Evolutionary conservation across 2,329 filamentous ascomycete genomes (phyloP), one percentile per base, ranked within the genome.

Genomic region (Ophiostoma triangulosporum): DNA sequence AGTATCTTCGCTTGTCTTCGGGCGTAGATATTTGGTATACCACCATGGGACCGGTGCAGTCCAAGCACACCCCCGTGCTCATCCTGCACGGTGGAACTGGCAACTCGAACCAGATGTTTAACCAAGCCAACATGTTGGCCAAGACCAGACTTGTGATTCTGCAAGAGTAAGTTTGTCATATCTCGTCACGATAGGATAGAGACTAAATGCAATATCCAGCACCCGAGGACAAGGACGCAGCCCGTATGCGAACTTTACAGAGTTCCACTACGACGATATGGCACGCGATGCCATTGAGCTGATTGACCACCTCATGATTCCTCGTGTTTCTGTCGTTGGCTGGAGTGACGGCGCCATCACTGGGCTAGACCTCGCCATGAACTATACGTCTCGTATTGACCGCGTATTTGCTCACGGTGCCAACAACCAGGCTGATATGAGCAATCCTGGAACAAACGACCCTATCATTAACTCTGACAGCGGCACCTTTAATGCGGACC

Each of bases 341-440:
- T 48, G 46, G 46, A 48, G 46, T 33, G 46, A 48, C n/a, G 46
- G 46, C 3, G 46, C 46, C n/a, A 48, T 48, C 8, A 48, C 46
- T 11, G 46, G 27, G n/a, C 12, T 48, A 8, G 46, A 33, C 24
- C 46, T 48, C 15, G 46, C 46, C 29, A 48, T 48, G 46, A 48
- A 48, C 17, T 48, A 33, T 29, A 48, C 46, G 9, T 48, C 46
- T 4, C 46, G 46, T 6, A 48, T 48, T 22, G 46, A 48, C n/a
- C 46, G 46, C 9, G 46, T 48, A 14, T 48, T 48, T 48, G 46
- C 46, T 9, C 46, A 48, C 17, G 46, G 46, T 29, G 46, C 46
- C 17, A 48, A 48, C 46, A 48, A 48, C 46, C 46, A 48, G 17
- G 46, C 46, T 29, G 17, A 48, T 7, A 48, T 48, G 46, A 48